Evolutionary conservation across 1,139 yeast species (phyloP), one percentile per base, ranked within the genome.

Genomic region (Sugiyamaella castrensis): DNA sequence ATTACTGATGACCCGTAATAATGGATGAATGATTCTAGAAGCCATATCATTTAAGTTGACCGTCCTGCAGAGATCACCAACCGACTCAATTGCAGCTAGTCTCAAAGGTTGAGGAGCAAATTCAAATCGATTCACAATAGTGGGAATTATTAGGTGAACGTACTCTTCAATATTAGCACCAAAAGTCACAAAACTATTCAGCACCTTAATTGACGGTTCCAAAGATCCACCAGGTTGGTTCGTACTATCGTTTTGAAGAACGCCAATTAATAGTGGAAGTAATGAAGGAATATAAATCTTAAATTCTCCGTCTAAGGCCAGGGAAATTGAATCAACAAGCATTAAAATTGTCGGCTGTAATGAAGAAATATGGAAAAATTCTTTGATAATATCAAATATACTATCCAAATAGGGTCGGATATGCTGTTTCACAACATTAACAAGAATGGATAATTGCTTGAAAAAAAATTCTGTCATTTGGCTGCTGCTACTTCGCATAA

Each of bases 221-320:
- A 80, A 73, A 3, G 65, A 53, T 36, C 80, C 80, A 1, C 77
- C 74, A 0, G 88, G 77, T 11, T 33, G 27, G 7, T 26, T 12
- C 11, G 15, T 30, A 53, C 77, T 81, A 57, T 91, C 98, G 49
- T 81, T 82, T 48, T 87, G 95, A 52, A 92, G 73, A 2, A 88
- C 87, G 44, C 84, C 83, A 43, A 92, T 71, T 63, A 92, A 74
- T 43, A 87, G 71, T 0, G 94, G 88, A 47, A 92, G 73, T 1
- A 92, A 79, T 29, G 82, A 82, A 0, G 96, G 87, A 53, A 94
- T 72, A 63, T 84, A 84, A 66, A 84, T 76, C 60, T 88, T 91
- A 70, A 94, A 92, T 61, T 92, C 98, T 2, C 96, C 95, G 54
- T 88, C 96, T 48, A 92, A 72, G 0, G 97, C 92, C 47, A 80